phyloP scores from a whole-genome alignment of 352 stramenopile species.

The Phytopythium boreale region DNA sequence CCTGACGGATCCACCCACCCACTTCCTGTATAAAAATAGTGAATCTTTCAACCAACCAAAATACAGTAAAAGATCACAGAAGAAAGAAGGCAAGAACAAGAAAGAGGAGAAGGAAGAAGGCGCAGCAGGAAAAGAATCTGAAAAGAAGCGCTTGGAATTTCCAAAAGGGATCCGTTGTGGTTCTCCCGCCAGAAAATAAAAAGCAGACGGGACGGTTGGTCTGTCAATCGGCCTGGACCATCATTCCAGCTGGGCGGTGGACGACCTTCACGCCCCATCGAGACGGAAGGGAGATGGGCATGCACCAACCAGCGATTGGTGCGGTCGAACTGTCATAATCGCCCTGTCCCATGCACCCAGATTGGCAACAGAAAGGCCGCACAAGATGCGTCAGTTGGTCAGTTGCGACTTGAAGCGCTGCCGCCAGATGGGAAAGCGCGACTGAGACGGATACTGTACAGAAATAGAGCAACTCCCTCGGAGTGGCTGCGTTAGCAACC shows the following conservation, averaged over 20 bases:
- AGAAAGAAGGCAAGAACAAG: too few relatives aligned
- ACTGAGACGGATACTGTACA: constrained; percentile 1
- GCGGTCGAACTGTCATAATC: neutral
- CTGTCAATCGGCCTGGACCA: neutral
- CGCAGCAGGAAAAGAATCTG: too few relatives aligned
- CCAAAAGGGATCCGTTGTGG: too few relatives aligned
- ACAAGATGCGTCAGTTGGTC: neutral
- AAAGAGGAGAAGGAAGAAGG: too few relatives aligned
- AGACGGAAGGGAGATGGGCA: neutral
- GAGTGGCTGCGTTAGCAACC: neutral
- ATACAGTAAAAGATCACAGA: too few relatives aligned
- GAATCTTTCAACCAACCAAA: too few relatives aligned
- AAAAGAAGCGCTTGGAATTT: too few relatives aligned
- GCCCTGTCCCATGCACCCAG: neutral
- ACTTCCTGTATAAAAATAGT: too few relatives aligned
- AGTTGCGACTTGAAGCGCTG: neutral
- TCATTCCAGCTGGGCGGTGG: neutral
- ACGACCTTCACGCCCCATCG: neutral
- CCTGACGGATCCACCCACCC: too few relatives aligned
- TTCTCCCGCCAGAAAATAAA: too few relatives aligned
- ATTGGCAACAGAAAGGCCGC: neutral
- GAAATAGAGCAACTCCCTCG: neutral
- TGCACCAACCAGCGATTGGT: neutral
- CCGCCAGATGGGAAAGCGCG: neutral
- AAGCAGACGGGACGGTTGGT: too few relatives aligned